These are phyloP conservation scores for Epithele typhae DNA, from an alignment of 768 basidiomycete species.

Conservation along the genomic window DNA sequence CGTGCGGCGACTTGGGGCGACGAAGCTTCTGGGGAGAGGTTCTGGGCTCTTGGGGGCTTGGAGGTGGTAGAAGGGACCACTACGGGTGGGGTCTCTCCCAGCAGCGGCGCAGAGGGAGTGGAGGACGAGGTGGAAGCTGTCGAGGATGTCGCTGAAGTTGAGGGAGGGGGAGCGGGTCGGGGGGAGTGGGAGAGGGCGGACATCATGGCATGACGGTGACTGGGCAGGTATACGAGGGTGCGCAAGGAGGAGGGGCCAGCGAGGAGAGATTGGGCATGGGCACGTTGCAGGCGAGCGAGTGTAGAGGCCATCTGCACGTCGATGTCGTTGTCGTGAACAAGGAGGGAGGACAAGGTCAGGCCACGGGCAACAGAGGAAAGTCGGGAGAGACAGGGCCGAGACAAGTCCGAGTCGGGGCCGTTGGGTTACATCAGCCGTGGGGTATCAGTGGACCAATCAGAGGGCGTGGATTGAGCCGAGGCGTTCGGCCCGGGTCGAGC, in stretches of 20 bases:
- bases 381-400: too few relatives aligned
- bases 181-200: slow-evolving; percentile 50
- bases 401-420: too few relatives aligned
- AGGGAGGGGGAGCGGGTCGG: slow-evolving; percentile 22
- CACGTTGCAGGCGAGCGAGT: slow-evolving; percentile 13
- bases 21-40: slow-evolving; percentile 52
- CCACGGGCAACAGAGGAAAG: too few relatives aligned
- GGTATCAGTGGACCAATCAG: too few relatives aligned
- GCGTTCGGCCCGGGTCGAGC: too few relatives aligned
- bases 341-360: too few relatives aligned
- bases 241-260: slow-evolving; percentile 3
- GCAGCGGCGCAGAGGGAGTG: slow-evolving; percentile 12
- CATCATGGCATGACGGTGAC: slow-evolving; percentile 61
- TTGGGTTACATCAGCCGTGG: too few relatives aligned
- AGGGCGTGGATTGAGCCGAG: too few relatives aligned
- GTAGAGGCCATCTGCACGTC: slow-evolving; percentile 10
- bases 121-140: slow-evolving; percentile 4
- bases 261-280: slow-evolving; percentile 5
- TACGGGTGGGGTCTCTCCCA: slow-evolving; percentile 47
- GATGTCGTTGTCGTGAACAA: too few relatives aligned
- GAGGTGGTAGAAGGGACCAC: slow-evolving; percentile 37
- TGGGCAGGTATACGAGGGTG: slow-evolving; percentile 27
- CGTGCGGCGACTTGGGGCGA: slow-evolving; percentile 71
- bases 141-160: slow-evolving; percentile 13
- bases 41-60: slow-evolving; percentile 22